Percentiles rank a stretch among this genome's conserved stretches.
Conservation (phyloP, 106 monocot species). For the Phalaenopsis aphrodite region DNA sequence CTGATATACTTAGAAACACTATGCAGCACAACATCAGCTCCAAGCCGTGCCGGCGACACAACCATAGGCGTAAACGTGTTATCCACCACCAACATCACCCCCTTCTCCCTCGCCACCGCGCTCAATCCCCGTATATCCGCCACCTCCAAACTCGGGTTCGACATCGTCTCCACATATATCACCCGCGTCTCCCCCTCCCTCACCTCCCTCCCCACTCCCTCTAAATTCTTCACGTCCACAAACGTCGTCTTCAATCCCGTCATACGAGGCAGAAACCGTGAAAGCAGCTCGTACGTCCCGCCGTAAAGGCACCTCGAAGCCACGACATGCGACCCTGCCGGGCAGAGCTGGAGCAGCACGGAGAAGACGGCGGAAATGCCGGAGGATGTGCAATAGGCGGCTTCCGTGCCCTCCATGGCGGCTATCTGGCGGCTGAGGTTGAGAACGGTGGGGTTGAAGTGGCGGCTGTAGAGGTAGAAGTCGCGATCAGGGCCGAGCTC, state of each 20-base stretch:
- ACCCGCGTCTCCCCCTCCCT: constrained; percentile 62
- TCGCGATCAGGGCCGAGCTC: constrained; percentile 92
- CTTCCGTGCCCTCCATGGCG: constrained; percentile 85
- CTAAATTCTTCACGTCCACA: constrained; percentile 43
- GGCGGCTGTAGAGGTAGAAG: constrained; percentile 90
- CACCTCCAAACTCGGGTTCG: constrained; percentile 82
- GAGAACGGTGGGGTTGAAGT: constrained; percentile 94
- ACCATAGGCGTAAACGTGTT: constrained; percentile 96
- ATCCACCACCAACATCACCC: constrained; percentile 78
- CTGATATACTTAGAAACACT: constrained; percentile 91
- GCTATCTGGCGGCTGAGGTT: constrained; percentile 90
- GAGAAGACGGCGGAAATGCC: constrained; percentile 91
- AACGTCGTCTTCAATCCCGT: constrained; percentile 69
- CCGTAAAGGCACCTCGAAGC: constrained; percentile 89
- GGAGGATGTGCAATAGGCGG: constrained; percentile 92
- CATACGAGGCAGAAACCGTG: constrained; percentile 40
- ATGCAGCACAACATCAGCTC: constrained; percentile 87
- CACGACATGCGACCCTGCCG: constrained; percentile 72
- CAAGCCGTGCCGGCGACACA: constrained; percentile 75
- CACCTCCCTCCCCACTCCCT: constrained; percentile 42
- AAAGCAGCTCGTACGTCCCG: constrained; percentile 72
- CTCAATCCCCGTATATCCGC: constrained; percentile 59
- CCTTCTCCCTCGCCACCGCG: constrained; percentile 57
- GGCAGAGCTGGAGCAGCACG: constrained; percentile 65
- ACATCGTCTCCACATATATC: constrained; percentile 65